Base-by-base conservation (phyloP, 108 stramenopile genomes). In the Schizochytrium sp. region DNA sequence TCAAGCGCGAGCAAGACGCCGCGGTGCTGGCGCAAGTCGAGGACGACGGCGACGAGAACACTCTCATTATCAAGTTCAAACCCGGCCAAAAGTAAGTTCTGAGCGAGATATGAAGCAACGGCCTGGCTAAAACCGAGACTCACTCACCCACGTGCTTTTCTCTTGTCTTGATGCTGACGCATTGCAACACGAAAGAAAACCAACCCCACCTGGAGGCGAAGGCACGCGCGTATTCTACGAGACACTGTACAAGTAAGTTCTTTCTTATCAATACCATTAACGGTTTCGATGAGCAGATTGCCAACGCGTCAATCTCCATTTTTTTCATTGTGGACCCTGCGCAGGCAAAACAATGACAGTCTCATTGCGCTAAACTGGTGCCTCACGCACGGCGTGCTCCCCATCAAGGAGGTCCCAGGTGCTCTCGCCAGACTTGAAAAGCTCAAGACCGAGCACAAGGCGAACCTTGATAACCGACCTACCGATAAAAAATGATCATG, bases 241-340 rank as follows among this genome's bases (percentile, higher is more conserved):
- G 23, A 83, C 76, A 18, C 76, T 83, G 48, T 83, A 83, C 51
- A 83, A 53, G 76, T 83, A 53, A 83, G 76, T 83, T 59, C n/a
- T 59, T 59, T 3, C 3, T 34, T 34, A 34, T 34, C 34, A 34
- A 34, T 34, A 34, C 34, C 34, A 34, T 34, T 1, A 34, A 2
- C 34, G 34, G 34, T 34, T 34, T 34, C 34, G 34, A 34, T 34
- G 34, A 34, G 34, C 34, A 34, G 28, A 41, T 3, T 41, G 45
- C 6, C 14, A 83, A 83, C n/a, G 8, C 0, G 18, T 28, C 76
- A 6, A 12, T 25, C 76, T 53, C 4, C 2, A 16, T 12, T 83
- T 23, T 48, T 48, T 12, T 6, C 4, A 6, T 8, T 3, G 12
- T 14, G 25, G 14, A 8, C 48, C 63, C 8, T 16, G 34, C 63